Conservation (phyloP, 2,329 filamentous ascomycete genomes). For the Talaromyces funiculosus region DNA sequence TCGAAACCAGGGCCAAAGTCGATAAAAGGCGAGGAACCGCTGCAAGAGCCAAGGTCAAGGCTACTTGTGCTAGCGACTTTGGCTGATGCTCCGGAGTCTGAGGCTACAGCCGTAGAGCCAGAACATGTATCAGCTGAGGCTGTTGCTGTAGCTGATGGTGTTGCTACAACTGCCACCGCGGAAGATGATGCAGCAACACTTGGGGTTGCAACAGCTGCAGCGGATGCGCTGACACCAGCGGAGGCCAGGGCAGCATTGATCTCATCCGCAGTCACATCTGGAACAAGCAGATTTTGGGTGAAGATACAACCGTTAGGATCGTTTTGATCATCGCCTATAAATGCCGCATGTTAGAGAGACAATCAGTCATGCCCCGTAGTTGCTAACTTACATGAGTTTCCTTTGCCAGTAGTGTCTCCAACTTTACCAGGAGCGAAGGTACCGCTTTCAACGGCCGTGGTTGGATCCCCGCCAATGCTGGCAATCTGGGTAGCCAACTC, state of each 20-base stretch:
- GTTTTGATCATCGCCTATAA: conserved; percentile 35
- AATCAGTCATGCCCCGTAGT: not conserved
- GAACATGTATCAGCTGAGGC: conserved; percentile 12
- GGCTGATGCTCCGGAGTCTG: not conserved
- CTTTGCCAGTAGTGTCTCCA: conserved; percentile 45
- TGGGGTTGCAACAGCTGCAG: conserved; percentile 10
- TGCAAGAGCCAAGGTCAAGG: conserved; percentile 44
- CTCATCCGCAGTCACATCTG: conserved; percentile 50
- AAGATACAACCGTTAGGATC: conserved; percentile 53
- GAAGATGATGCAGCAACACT: conserved; percentile 3
- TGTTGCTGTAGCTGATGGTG: conserved; percentile 1
- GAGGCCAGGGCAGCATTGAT: conserved; percentile 46
- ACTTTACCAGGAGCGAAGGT: conserved; percentile 59
- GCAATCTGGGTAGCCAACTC: conserved; percentile 56
- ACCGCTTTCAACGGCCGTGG: conserved; percentile 55
- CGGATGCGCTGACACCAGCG: conserved; percentile 17
- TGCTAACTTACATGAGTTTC: conserved; percentile 44
- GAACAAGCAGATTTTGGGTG: conserved; percentile 47
- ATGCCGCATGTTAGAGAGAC: not conserved
- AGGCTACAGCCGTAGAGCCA: not conserved
- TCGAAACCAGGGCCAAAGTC: conserved; percentile 46
- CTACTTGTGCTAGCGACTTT: conserved; percentile 13
- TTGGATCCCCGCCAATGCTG: conserved; percentile 57
- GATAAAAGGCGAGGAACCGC: conserved; percentile 41
- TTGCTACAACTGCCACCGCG: not conserved